phyloP scores from a whole-genome alignment of 2,329 filamentous ascomycete species.

The Neofusicoccum laricinum region DNA sequence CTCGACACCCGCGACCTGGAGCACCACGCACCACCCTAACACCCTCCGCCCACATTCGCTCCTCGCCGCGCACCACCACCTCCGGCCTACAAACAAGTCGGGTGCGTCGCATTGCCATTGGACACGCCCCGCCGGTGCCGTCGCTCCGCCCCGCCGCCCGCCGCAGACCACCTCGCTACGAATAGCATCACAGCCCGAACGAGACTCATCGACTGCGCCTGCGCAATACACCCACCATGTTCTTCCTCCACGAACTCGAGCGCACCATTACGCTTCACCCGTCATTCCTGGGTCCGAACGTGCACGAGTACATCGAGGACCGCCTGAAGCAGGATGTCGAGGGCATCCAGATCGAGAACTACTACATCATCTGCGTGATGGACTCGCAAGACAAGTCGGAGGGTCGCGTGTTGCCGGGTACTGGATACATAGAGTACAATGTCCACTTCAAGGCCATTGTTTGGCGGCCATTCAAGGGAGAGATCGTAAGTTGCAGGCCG shows the following conservation, averaged over 20 bases:
- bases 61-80: neutral
- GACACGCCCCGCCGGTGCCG: neutral
- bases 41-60: neutral
- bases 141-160: neutral
- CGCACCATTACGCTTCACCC: constrained; percentile 93
- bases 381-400: constrained; percentile 94
- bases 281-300: constrained; percentile 92
- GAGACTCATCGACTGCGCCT: neutral
- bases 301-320: constrained; percentile 85
- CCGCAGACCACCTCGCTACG: neutral
- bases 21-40: neutral
- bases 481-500: constrained; percentile 68
- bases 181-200: neutral
- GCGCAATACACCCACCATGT: constrained; percentile 61
- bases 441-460: constrained; percentile 94
- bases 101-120: neutral
- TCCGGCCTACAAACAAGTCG: neutral
- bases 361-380: constrained; percentile 98
- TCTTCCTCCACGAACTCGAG: constrained; percentile 97
- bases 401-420: constrained; percentile 86
- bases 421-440: constrained; percentile 88
- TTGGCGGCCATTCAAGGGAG: constrained; percentile 96
- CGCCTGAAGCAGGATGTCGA: constrained; percentile 92
- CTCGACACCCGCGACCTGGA: neutral
- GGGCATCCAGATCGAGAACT: constrained; percentile 90